Evolutionary conservation across 2,329 filamentous ascomycete genomes (phyloP), one percentile per base, ranked within the genome.

Genomic region (Diplodia corticola): DNA sequence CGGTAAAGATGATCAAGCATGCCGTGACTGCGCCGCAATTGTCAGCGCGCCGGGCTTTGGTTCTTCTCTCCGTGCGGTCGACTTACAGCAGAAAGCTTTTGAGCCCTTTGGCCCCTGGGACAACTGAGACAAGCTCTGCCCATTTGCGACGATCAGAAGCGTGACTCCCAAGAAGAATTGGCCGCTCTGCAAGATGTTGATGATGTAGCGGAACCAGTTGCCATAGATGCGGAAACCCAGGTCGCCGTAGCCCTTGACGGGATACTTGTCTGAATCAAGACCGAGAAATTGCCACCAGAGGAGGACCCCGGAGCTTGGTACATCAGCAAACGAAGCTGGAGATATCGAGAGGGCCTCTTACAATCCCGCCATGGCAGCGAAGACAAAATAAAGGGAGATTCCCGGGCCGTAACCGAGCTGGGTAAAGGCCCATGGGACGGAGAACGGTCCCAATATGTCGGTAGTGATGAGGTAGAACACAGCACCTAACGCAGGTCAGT

Each of bases 41-140:
- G 15, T 49, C 13, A 50, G 46, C 10, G 3, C 22, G 10, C 24
- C 5, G 2, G 5, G 13, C 3, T 7, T 48, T 20, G 6, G 10
- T 15, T 4, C 33, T 30, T 7, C 6, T 13, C 3, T 17, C 13
- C 3, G 4, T 9, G 12, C 33, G 17, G 13, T 15, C n/a, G 5
- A 61, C 57, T 50, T 61, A 61, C 57, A 63, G 59, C 59, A 63
- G 9, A 63, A 15, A 10, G 59, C 35, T n/a, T 63, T 63, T 15
- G 22, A 24, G 5, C 30, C 44, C 5, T 63, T 15, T 9, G 59
- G 48, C 2, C 44, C 44, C 13, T 63, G 59, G 10, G 59, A 63
- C 4, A 85, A 79, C 71, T 87, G 83, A 1, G 81, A 83, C 26
- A 88, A 81, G 20, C 81, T 80, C 72, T 87, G 81, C 3, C 84